These are phyloP conservation scores for Phanerochaete carnosa DNA, from an alignment of 768 basidiomycete species.

Conservation along the genomic window DNA sequence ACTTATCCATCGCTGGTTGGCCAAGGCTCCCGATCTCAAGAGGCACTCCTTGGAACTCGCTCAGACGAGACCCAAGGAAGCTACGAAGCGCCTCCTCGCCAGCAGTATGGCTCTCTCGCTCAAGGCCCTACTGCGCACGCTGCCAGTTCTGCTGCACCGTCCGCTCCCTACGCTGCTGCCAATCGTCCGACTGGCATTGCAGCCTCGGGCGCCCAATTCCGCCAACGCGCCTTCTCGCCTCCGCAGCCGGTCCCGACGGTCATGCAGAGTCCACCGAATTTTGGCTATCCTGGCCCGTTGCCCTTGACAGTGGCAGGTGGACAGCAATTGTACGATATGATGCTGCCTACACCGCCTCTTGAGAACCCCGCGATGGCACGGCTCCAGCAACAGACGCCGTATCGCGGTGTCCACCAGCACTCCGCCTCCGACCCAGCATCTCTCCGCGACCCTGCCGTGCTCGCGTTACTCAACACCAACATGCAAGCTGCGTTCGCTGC, in stretches of 20 bases:
- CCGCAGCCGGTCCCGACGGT: constrained; percentile 33
- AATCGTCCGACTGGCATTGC: constrained; percentile 51
- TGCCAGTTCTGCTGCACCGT: constrained; percentile 31
- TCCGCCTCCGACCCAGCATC: constrained; percentile 80
- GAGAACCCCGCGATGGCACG: constrained; percentile 65
- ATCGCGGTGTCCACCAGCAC: constrained; percentile 75
- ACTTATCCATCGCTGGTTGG: constrained; percentile 67
- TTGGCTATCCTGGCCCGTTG: constrained; percentile 40
- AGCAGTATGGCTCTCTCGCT: constrained; percentile 30
- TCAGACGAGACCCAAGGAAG: constrained; percentile 43
- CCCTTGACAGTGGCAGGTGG: constrained; percentile 65
- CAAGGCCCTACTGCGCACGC: constrained; percentile 31
- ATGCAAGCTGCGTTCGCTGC: constrained; percentile 51
- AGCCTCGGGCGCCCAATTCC: constrained; percentile 49
- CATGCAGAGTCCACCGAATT: constrained; percentile 48
- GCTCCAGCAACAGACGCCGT: constrained; percentile 75
- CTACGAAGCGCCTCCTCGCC: constrained; percentile 58
- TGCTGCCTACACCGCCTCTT: constrained; percentile 54
- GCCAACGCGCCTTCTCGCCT: constrained; percentile 60
- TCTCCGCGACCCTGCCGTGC: constrained; percentile 65
- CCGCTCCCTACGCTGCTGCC: constrained; percentile 39
- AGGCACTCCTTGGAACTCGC: constrained; percentile 29
- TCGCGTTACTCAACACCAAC: constrained; percentile 57
- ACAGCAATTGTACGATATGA: constrained; percentile 71
- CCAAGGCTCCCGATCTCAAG: constrained; percentile 48